Base-by-base conservation (phyloP, 306 rosid species). In the Vigna mungo region DNA sequence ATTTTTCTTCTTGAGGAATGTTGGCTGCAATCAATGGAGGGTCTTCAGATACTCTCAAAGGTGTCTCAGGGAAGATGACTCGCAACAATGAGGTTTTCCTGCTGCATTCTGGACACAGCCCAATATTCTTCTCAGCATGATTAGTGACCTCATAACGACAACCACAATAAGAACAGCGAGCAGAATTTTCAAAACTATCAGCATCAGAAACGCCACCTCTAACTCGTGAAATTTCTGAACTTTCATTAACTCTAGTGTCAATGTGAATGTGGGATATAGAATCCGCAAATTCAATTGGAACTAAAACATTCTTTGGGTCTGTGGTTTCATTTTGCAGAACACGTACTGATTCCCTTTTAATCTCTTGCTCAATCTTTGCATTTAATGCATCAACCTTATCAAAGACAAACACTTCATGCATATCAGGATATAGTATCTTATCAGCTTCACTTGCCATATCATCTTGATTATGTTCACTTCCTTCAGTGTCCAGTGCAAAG, bases 101-200 rank as follows among this genome's bases (percentile, higher is more conserved):
- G 69, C 85, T 75, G 81, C 97, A 92, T 80, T 88, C 93, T 72
- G 81, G 88, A 80, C 97, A 92, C 70, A 88, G 84, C 56, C 60
- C 69, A 53, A 49, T 12, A 34, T 78, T 72, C 68, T 63, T 78
- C 72, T 88, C 88, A 82, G 59, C 76, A 62, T 55, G 74, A 81
- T 79, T 84, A 52, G 67, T 53, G 54, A 72, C 79, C 71, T 56
- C 64, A 68, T 81, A 88, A 54, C 43, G 81, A 76, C 85, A 44
- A 76, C 93, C 90, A 83, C 97, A 92, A 54, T 71, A 81, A 43
- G 86, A 83, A 86, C 97, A 92, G 67, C 80, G 48, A 47, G 27
- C 84, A 55, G 62, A 71, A 61, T 77, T 81, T 77, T 86, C 84
- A 25, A 72, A 77, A 69, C 46, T 30, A 82, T 53, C 77, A 58